Percentiles rank a stretch among this genome's conserved stretches.
Conservation (phyloP, 176 grass and related monocot genomes). For the Bothriochloa decipiens region DNA sequence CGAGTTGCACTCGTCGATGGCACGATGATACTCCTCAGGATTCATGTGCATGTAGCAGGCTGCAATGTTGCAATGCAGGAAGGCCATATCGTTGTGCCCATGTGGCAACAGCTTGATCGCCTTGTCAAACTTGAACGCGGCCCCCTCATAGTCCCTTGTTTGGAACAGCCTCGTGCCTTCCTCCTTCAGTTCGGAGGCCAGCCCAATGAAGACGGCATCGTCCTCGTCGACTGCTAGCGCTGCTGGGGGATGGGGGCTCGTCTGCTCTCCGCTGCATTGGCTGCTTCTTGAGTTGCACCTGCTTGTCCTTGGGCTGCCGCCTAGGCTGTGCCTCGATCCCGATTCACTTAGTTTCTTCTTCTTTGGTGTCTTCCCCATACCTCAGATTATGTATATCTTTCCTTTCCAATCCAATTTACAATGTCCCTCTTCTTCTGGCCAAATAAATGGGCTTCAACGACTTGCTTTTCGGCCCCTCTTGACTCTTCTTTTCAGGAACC, state of each 20-base stretch:
- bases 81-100: conserved; percentile 57
- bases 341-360: conserved; percentile 52
- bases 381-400: conserved; percentile 1
- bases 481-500: neutral
- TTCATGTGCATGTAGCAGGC: conserved; percentile 83
- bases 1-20: conserved; percentile 59
- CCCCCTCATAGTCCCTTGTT: conserved; percentile 64
- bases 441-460: neutral
- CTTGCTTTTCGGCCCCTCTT: neutral
- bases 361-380: conserved; percentile 66
- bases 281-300: conserved; percentile 35
- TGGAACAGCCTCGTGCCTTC: conserved; percentile 72
- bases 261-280: conserved; percentile 27
- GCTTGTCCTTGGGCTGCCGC: conserved; percentile 35
- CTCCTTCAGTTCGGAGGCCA: conserved; percentile 56
- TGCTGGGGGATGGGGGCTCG: neutral
- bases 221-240: conserved; percentile 39
- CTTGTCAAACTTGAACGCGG: conserved; percentile 67
- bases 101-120: conserved; percentile 63
- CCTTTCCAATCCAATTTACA: neutral
- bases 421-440: neutral
- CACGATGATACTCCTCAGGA: conserved; percentile 59
- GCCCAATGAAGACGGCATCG: conserved; percentile 30
- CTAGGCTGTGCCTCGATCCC: conserved; percentile 23
- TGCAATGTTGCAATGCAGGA: conserved; percentile 67